Evolutionary conservation across 768 basidiomycete genomes (phyloP).

Genomic region (Peribolospora kevripleyi): DNA sequence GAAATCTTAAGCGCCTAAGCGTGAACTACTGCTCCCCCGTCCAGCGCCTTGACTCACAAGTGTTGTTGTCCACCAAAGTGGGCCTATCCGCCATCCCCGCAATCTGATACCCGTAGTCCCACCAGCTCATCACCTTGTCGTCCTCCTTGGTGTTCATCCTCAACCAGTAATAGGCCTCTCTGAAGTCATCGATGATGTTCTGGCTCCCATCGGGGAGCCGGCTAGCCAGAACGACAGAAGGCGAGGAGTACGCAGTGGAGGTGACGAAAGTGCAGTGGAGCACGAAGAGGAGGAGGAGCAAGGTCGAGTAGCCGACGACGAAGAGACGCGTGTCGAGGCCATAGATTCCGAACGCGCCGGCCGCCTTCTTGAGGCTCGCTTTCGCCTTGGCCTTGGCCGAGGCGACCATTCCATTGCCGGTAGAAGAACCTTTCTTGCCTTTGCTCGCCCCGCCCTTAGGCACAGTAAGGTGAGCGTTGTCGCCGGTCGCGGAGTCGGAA

Average conservation of each 20-base stretch:
- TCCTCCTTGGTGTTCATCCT: conserved; percentile 80
- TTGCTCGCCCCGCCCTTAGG: conserved; percentile 34
- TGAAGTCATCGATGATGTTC: conserved; percentile 94
- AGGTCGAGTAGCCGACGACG: conserved; percentile 47
- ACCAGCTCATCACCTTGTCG: conserved; percentile 95
- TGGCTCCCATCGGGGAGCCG: conserved; percentile 55
- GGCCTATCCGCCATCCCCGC: conserved; percentile 95
- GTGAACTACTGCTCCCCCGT: too few species aligned
- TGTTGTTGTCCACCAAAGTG: conserved; percentile 94
- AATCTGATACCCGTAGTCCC: conserved; percentile 93
- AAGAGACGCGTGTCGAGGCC: conserved; percentile 59
- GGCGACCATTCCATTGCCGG: neutral
- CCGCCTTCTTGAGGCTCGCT: neutral
- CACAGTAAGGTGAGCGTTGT: neutral
- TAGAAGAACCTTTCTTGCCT: conserved; percentile 25
- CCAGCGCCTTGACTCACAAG: conserved; percentile 41
- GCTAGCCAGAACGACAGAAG: conserved; percentile 81
- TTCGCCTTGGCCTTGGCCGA: neutral
- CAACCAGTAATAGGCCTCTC: conserved; percentile 98
- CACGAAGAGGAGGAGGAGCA: conserved; percentile 70
- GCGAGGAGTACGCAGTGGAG: conserved; percentile 80
- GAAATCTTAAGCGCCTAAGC: too few species aligned
- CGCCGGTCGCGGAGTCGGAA: neutral
- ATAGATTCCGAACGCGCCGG: conserved; percentile 35
- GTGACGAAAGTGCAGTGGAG: conserved; percentile 95